These are phyloP conservation scores for Mitragyna speciosa DNA, from an alignment of 257 asterid species.

Conservation along the genomic window DNA sequence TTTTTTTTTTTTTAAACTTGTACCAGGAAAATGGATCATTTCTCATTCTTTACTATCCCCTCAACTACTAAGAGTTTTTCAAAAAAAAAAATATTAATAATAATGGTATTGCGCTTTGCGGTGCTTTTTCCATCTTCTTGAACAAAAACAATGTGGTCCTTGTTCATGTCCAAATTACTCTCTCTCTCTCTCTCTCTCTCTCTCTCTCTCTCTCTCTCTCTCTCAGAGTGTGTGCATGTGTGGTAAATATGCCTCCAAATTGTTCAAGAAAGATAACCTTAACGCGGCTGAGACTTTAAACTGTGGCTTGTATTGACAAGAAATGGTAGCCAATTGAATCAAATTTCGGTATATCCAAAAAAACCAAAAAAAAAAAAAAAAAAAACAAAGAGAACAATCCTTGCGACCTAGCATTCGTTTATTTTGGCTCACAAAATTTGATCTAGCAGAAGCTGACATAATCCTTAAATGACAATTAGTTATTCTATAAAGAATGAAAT, in stretches of 20 bases:
- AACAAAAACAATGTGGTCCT: background rate
- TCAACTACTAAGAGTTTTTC: no score
- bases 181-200: no score
- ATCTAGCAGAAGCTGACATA: background rate
- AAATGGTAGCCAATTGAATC: background rate
- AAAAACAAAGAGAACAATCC: background rate
- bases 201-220: no score
- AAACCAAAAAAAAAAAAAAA: background rate
- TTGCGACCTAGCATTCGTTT: background rate
- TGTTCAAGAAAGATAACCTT: constrained; percentile 1
- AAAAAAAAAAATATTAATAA: background rate
- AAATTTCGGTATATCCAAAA: background rate
- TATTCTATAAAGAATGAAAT: background rate
- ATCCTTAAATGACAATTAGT: background rate
- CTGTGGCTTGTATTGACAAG: background rate
- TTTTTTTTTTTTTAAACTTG: background rate
- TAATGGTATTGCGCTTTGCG: background rate
- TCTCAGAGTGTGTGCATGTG: no score
- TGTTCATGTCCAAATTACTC: background rate
- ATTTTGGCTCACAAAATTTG: background rate
- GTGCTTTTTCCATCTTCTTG: background rate
- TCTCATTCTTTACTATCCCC: background rate
- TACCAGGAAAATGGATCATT: background rate
- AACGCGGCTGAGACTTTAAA: background rate
- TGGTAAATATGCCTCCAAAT: background rate